Base-by-base conservation (phyloP, 179 eudicot species). In the Patellifolia procumbens region DNA sequence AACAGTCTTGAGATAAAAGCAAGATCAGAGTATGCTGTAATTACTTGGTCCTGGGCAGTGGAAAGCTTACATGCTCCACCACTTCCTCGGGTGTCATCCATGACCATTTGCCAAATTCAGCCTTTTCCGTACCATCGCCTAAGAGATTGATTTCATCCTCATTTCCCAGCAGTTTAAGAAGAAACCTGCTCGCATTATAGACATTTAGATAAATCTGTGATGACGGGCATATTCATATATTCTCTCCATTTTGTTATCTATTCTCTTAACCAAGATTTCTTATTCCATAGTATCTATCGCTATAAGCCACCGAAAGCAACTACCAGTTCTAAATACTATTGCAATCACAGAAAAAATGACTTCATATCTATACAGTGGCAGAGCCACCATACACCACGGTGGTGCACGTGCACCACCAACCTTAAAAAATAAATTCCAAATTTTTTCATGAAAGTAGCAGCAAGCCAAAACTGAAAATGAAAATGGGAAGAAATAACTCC, bases 31-130 rank as follows among this genome's bases (percentile, higher is more conserved):
- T 24, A 22, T 13, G 13, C 29, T 1, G 13, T 4, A 12, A 39
- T 42, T 4, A 3, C 29, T n/a, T 43, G 19, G 17, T 28, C 29
- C 24, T 66, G 29, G 28, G 20, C 22, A 69, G 24, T 24, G 34
- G 58, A 10, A 32, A 28, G 82, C 93, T 79, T 72, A 94, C 97
- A 46, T 45, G 92, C 35, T 89, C 88, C 73, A 91, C 58, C 37
- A 95, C 89, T 90, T 89, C 85, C 75, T 93, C 89, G 8, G 95
- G 93, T 58, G 92, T 80, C 89, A 93, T 78, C 99, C 99, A 95
- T 52, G 93, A 75, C 99, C 99, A 95, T 56, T 91, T 77, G 68
- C 97, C 97, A 78, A 95, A 95, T 85, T 95, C 97, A 5, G 99
- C 78, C 82, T 93, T 95, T 84, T 95, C 99, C 12, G 84, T 90